Conservation (phyloP, 495 filamentous ascomycete species). For the Astrothelium subdiscretum region DNA sequence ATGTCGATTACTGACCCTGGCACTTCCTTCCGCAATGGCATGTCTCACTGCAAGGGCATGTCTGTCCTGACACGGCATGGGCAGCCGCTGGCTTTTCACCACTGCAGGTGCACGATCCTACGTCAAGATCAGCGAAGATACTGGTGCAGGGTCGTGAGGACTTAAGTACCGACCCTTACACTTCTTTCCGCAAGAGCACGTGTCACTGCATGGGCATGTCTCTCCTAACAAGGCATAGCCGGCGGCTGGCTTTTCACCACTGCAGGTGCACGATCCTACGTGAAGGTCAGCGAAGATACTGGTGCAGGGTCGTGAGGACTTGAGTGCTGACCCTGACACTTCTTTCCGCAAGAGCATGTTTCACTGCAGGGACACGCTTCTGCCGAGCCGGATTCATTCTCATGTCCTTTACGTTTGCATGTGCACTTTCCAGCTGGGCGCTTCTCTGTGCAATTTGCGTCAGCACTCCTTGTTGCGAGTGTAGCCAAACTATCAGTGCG, state of each 20-base stretch:
- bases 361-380: constrained; percentile 35
- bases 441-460: constrained; percentile 31
- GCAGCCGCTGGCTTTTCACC: no score
- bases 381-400: constrained; percentile 44
- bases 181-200: not conserved
- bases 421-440: constrained; percentile 73
- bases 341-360: constrained; percentile 66
- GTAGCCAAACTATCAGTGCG: not conserved
- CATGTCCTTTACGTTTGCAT: constrained; percentile 58
- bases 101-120: not conserved
- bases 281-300: not conserved
- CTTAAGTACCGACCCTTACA: not conserved
- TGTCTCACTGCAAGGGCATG: no score
- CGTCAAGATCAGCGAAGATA: not conserved
- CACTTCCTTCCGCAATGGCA: not conserved
- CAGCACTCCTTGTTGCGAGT: not conserved
- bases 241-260: no score
- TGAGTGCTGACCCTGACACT: constrained; percentile 47
- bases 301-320: no score
- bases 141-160: no score
- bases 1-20: not conserved
- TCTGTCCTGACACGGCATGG: no score
- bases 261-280: not conserved
- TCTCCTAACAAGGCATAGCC: no score
- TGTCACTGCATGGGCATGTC: no score